Conservation (phyloP, 352 stramenopile genomes). For the Phytopythium boreale region DNA sequence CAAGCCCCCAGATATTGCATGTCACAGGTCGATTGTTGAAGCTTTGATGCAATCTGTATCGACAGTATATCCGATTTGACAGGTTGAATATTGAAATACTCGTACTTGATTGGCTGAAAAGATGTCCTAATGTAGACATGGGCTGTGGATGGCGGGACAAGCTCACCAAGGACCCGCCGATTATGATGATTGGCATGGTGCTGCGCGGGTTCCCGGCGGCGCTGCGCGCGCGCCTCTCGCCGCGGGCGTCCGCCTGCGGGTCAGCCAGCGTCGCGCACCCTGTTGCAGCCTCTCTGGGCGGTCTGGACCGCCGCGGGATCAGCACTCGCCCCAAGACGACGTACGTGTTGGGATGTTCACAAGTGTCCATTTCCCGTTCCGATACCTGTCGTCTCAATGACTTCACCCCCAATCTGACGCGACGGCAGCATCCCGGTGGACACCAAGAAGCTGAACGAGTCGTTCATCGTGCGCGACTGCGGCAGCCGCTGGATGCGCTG, state of each 20-base stretch:
- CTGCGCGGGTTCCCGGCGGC: neutral
- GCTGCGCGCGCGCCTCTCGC: neutral
- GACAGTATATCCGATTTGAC: neutral
- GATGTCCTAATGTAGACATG: neutral
- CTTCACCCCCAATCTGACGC: too few relatives aligned
- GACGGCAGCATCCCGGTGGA: conserved; percentile 22
- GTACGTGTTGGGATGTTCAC: too few relatives aligned
- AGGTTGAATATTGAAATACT: neutral
- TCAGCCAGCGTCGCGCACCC: neutral
- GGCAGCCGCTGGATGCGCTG: conserved; percentile 49
- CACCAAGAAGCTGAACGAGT: conserved; percentile 48
- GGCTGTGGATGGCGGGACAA: neutral
- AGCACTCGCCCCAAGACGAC: conserved; percentile 22
- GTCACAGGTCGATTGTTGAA: neutral
- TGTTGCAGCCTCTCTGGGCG: neutral
- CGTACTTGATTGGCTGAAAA: conserved; percentile 8
- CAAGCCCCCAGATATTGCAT: neutral
- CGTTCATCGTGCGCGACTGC: conserved; percentile 45
- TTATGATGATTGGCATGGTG: conserved; percentile 2
- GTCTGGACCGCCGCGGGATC: conserved; percentile 7
- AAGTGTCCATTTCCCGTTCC: too few relatives aligned
- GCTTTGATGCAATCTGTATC: neutral
- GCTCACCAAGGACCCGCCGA: too few relatives aligned
- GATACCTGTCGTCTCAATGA: too few relatives aligned
- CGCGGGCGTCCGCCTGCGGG: neutral